Percentiles rank a stretch among this genome's conserved stretches.
Conservation (phyloP, 129 eudicot genomes). For the Flaveria bidentis region DNA sequence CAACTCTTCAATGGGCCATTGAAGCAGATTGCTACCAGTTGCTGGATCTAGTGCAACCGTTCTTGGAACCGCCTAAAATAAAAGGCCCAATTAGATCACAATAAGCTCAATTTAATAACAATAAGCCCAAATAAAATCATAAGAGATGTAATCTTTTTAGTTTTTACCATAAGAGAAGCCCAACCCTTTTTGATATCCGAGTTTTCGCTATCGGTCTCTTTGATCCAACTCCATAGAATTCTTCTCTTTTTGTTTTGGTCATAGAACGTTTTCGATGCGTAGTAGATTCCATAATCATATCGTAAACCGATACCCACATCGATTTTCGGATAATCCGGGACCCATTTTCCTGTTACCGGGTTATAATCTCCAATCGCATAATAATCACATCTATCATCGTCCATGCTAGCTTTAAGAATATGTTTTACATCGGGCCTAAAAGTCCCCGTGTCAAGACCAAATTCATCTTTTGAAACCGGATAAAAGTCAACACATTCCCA, state of each 20-base stretch:
- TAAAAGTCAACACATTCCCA: slow-evolving; percentile 91
- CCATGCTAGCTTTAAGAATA: slow-evolving; percentile 74
- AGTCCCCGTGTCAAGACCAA: slow-evolving; percentile 60
- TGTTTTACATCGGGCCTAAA: slow-evolving; percentile 61
- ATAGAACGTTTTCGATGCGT: slow-evolving; percentile 85
- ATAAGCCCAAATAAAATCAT: background rate
- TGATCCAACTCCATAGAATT: slow-evolving; percentile 82
- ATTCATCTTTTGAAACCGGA: slow-evolving; percentile 53
- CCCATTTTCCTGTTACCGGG: slow-evolving; percentile 44
- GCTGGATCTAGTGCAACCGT: slow-evolving; percentile 63
- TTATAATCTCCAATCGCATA: slow-evolving; percentile 70
- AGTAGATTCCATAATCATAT: slow-evolving; percentile 76
- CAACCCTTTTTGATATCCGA: slow-evolving; percentile 74
- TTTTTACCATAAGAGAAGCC: slow-evolving; percentile 71
- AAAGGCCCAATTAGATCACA: background rate
- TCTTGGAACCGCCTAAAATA: slow-evolving; percentile 69
- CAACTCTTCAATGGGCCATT: slow-evolving; percentile 91
- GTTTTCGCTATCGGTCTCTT: slow-evolving; percentile 59
- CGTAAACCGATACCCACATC: slow-evolving; percentile 80
- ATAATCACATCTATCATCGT: slow-evolving; percentile 72
- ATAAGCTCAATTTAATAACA: background rate
- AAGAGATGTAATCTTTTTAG: background rate
- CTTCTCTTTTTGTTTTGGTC: slow-evolving; percentile 70
- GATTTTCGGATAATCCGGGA: slow-evolving; percentile 57
- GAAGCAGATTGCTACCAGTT: slow-evolving; percentile 69